Evolutionary conservation across 352 stramenopile species (phyloP).

Genomic region (Pythium brassicae): DNA sequence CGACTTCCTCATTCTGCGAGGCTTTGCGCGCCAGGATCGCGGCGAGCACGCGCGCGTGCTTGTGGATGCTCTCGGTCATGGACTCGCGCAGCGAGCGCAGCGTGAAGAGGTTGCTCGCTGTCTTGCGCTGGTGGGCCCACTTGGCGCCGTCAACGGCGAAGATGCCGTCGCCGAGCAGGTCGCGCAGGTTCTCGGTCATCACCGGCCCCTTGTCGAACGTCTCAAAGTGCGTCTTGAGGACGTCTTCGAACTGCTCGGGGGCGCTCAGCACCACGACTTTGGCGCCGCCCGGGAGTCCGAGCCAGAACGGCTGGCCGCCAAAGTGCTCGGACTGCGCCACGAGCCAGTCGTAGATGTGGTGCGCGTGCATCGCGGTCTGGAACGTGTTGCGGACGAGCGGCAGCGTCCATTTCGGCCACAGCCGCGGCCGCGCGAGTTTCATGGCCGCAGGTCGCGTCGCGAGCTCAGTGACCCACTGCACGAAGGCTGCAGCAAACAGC

Average conservation of each 20-base stretch:
- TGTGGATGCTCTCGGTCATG: conserved; percentile 14
- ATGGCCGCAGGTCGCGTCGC: conserved; percentile 2
- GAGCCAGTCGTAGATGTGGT: conserved; percentile 12
- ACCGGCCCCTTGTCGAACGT: conserved; percentile 17
- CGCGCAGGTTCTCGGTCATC: conserved; percentile 16
- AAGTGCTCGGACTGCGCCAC: conserved; percentile 5
- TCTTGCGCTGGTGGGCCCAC: conserved; percentile 21
- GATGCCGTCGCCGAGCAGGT: conserved; percentile 19
- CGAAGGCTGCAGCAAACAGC: neutral
- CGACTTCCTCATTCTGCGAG: conserved; percentile 10
- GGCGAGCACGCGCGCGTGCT: conserved; percentile 9
- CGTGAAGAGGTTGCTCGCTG: conserved; percentile 16
- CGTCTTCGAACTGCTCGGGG: conserved; percentile 18
- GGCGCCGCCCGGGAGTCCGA: conserved; percentile 5
- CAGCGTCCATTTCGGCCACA: conserved; percentile 9
- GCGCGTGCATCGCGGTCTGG: conserved; percentile 6
- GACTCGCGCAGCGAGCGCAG: conserved; percentile 12
- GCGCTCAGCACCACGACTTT: conserved; percentile 9
- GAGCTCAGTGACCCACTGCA: conserved; percentile 6
- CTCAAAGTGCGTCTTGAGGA: conserved; percentile 21
- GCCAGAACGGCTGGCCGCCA: conserved; percentile 6
- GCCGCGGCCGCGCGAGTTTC: conserved; percentile 4
- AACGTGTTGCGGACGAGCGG: conserved; percentile 16
- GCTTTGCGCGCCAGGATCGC: conserved; percentile 3
- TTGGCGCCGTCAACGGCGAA: conserved; percentile 16